These are phyloP conservation scores for Elsinoe batatas DNA, from an alignment of 2,329 filamentous ascomycete species.

Conservation along the genomic window DNA sequence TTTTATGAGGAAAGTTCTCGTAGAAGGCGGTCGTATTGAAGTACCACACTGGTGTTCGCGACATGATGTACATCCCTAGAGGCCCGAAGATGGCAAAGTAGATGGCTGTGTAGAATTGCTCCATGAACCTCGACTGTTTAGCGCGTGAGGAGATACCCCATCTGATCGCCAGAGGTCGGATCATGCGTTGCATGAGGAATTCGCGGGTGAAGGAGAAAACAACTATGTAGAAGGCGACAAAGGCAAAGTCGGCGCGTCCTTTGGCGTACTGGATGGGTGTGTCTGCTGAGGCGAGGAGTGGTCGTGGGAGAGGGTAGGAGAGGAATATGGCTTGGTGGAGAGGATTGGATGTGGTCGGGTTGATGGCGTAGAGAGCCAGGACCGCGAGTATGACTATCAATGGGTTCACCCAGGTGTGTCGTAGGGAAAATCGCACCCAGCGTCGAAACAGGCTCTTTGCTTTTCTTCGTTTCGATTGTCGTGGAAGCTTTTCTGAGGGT, in stretches of 20 bases:
- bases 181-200: conserved; percentile 86
- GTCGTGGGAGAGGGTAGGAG: conserved; percentile 59
- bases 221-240: conserved; percentile 80
- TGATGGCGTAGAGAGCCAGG: conserved; percentile 59
- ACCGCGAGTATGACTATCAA: conserved; percentile 57
- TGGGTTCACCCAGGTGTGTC: conserved; percentile 57
- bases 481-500: conserved; percentile 17
- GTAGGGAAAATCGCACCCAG: conserved; percentile 36
- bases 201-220: conserved; percentile 89
- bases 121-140: conserved; percentile 89
- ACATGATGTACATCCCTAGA: conserved; percentile 84
- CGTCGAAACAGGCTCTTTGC: conserved; percentile 35
- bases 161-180: conserved; percentile 63
- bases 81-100: conserved; percentile 81
- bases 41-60: conserved; percentile 83
- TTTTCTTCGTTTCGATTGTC: conserved; percentile 38
- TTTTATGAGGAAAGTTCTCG: conserved; percentile 72
- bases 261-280: conserved; percentile 67
- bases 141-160: conserved; percentile 60
- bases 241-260: conserved; percentile 74
- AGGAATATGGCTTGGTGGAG: conserved; percentile 78
- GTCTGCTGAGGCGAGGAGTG: conserved; percentile 31
- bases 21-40: conserved; percentile 91
- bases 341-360: conserved; percentile 69
- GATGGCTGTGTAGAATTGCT: conserved; percentile 86